These are phyloP conservation scores for Didymella sp. DNA, from an alignment of 2,329 filamentous ascomycete genomes.

Conservation along the genomic window DNA sequence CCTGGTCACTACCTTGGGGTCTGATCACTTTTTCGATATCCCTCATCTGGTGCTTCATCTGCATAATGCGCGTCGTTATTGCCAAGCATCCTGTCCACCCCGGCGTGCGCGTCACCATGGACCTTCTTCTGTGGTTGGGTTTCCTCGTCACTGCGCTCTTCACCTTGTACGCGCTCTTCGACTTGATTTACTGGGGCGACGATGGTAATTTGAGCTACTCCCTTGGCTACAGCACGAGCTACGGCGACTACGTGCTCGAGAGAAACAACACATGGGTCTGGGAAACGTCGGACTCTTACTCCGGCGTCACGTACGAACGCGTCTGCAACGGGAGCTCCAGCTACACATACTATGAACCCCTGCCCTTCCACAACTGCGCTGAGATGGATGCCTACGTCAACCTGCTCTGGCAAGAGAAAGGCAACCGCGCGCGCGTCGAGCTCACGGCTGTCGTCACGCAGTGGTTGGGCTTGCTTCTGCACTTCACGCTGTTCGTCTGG, in stretches of 20 bases:
- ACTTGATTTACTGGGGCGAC: slow-evolving; percentile 28
- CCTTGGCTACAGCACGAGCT: neutral
- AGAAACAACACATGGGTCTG: slow-evolving; percentile 46
- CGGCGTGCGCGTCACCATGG: slow-evolving; percentile 43
- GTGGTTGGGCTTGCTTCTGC: slow-evolving; percentile 39
- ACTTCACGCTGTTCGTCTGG: slow-evolving; percentile 49
- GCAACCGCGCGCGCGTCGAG: slow-evolving; percentile 28
- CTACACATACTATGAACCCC: slow-evolving; percentile 3
- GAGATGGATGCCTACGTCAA: slow-evolving; percentile 44
- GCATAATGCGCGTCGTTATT: slow-evolving; percentile 36
- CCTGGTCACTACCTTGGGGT: slow-evolving; percentile 27
- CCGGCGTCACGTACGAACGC: slow-evolving; percentile 22
- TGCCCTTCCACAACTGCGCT: slow-evolving; percentile 32
- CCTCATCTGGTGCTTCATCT: slow-evolving; percentile 40
- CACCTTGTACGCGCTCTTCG: slow-evolving; percentile 25
- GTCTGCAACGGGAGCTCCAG: slow-evolving; percentile 21
- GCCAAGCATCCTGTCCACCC: slow-evolving; percentile 44
- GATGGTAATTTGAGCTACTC: slow-evolving; percentile 26
- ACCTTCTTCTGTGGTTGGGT: slow-evolving; percentile 47
- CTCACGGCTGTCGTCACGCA: slow-evolving; percentile 41
- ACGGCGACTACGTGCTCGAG: slow-evolving; percentile 34
- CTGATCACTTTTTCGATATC: slow-evolving; percentile 43
- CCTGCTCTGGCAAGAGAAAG: slow-evolving; percentile 34
- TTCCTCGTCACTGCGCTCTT: slow-evolving; percentile 41
- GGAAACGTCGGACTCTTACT: slow-evolving; percentile 16